Percentiles rank a stretch among this genome's conserved stretches.
These are phyloP conservation scores for Candida railenensis DNA, from an alignment of 805 yeast species.

Conservation along the genomic window DNA sequence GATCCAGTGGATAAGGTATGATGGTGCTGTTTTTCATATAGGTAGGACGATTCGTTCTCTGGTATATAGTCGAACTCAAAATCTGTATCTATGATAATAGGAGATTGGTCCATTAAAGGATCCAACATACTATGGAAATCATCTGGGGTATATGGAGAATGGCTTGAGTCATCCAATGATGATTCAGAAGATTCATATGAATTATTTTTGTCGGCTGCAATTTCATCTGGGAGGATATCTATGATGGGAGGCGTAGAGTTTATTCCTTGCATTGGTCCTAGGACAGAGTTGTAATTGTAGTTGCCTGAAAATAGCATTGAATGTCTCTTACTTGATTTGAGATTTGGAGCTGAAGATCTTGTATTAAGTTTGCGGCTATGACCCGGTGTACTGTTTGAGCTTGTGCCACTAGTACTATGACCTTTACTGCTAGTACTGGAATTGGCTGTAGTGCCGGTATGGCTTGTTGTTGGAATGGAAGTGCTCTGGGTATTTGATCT, in stretches of 20 bases:
- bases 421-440: neutral
- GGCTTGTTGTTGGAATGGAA: neutral
- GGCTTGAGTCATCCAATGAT: neutral
- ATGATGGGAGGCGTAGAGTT: neutral
- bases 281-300: constrained; percentile 7
- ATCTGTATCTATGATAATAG: constrained; percentile 4
- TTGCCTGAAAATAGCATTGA: constrained; percentile 4
- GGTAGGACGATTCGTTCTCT: neutral
- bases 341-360: constrained; percentile 22
- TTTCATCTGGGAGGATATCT: constrained; percentile 8
- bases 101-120: constrained; percentile 1
- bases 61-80: constrained; percentile 2
- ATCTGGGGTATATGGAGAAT: constrained; percentile 5
- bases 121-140: neutral
- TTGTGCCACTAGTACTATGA: neutral
- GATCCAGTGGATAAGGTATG: neutral
- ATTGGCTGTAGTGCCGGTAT: neutral
- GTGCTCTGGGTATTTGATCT: neutral
- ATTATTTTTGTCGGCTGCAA: neutral
- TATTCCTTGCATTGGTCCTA: neutral
- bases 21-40: neutral
- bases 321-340: constrained; percentile 7
- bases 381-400: no score
- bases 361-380: constrained; percentile 13
- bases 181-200: neutral